Conservation (phyloP, 1,139 yeast genomes). For the Kazachstania sp. region DNA sequence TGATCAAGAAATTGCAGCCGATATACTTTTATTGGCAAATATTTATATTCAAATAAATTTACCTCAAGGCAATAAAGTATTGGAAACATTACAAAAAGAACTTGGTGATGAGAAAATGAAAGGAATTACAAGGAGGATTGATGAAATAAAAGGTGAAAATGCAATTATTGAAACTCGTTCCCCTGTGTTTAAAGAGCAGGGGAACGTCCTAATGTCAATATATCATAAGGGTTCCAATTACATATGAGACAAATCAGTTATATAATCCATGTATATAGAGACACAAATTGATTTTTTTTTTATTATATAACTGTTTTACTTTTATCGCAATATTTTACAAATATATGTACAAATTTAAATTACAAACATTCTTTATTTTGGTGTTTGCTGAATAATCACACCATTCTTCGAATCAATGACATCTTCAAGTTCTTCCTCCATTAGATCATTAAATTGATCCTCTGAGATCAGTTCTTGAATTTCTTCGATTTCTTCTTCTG, state of each 20-base stretch:
- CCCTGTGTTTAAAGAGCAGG: slow-evolving; percentile 20
- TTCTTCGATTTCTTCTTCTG: slow-evolving; percentile 33
- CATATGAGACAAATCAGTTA: too few species aligned
- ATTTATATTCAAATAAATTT: slow-evolving; percentile 21
- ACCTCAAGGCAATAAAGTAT: slow-evolving; percentile 19
- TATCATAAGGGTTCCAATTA: slow-evolving; percentile 6
- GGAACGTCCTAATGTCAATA: slow-evolving; percentile 17
- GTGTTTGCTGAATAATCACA: background rate
- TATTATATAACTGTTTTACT: background rate
- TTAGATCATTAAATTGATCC: background rate
- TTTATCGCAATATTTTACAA: background rate
- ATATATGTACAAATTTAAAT: background rate
- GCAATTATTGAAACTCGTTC: slow-evolving; percentile 6
- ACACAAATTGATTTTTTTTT: background rate
- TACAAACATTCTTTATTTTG: background rate
- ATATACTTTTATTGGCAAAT: slow-evolving; percentile 21
- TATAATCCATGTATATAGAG: too few species aligned
- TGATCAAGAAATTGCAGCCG: slow-evolving; percentile 11
- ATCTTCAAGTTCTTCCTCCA: background rate
- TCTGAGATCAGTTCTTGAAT: slow-evolving; percentile 1
- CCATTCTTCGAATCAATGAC: background rate
- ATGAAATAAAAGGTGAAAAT: slow-evolving; percentile 1
- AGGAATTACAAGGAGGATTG: background rate
- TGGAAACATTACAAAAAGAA: slow-evolving; percentile 11
- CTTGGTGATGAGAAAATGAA: slow-evolving; percentile 9